Conservation (phyloP, 208 protist genomes). For the Polymyxa betae region DNA sequence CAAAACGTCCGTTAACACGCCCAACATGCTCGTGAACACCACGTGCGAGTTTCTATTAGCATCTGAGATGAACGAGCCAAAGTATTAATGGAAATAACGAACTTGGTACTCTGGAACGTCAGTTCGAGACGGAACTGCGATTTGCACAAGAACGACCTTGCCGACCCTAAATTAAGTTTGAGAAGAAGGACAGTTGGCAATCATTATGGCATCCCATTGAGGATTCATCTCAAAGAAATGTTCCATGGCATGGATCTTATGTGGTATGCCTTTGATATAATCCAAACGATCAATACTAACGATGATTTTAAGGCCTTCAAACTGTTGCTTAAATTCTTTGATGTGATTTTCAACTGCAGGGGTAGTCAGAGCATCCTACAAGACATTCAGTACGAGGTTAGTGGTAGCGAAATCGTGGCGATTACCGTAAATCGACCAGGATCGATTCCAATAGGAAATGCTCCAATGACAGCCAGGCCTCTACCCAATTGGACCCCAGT, state of each 20-base stretch:
- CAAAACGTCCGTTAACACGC: conserved; percentile 79
- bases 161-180: neutral
- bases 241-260: conserved; percentile 74
- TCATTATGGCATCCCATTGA: conserved; percentile 56
- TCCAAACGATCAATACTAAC: conserved; percentile 81
- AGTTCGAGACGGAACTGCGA: conserved; percentile 75
- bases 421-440: conserved; percentile 44
- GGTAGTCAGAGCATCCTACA: neutral
- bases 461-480: conserved; percentile 32
- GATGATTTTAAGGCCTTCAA: conserved; percentile 73
- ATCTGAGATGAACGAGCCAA: neutral
- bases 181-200: neutral
- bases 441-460: conserved; percentile 65
- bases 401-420: neutral
- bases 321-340: conserved; percentile 60
- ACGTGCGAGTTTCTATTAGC: neutral
- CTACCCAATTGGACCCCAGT: neutral
- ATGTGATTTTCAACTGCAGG: conserved; percentile 35
- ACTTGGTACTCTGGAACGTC: conserved; percentile 42
- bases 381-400: neutral
- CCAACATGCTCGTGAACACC: conserved; percentile 77
- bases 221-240: conserved; percentile 54
- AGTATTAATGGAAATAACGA: neutral
- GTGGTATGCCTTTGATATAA: conserved; percentile 79
- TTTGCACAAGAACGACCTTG: conserved; percentile 73